Evolutionary conservation across 768 basidiomycete genomes (phyloP), one percentile per base, ranked within the genome.

Genomic region (Sutorius australiensis): DNA sequence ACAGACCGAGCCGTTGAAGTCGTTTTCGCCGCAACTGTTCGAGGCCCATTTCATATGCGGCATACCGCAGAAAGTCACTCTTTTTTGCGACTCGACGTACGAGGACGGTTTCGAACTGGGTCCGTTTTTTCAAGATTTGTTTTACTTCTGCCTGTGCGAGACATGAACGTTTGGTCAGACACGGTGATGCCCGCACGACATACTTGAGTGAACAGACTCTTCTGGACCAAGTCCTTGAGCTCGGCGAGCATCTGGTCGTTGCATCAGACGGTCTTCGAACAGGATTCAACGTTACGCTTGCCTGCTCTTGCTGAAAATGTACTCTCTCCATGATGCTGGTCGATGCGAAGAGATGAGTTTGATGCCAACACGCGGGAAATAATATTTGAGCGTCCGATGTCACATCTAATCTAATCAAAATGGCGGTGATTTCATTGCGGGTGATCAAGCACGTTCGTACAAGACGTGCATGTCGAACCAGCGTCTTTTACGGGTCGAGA

Each of bases 301-400:
- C 86, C 84, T 90, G 87, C 84, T 95, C 93, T 70, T 95, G 89
- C 72, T 95, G 85, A 62, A 87, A 95, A 54, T 95, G 89, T 0
- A 95, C 93, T 59, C 91, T 81, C 79, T 98, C 94, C 94, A 98
- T 95, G 55, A 21, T 71, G 60, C 17, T 30, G 17, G 54, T 50
- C 42, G 8, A 27, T 30, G 55, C 39, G 36, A 13, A 37, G 46
- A 28, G 24, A 17, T 27, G 46, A n/a, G 45, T 21, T 24, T 24
- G 53, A n/a, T 44, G 30, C 1, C 17, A n/a, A 47, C 24, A 17
- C 52, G 57, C 57, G 57, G 51, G 48, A 58, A 58, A 41, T 27
- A 45, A 47, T 32, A 19, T 32, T 46, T 40, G 28, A 19, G 27
- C 16, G 43, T 14, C 16, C 46, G 9, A 3, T 34, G 16, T 27